These are phyloP conservation scores for Clavispora fructus DNA, from an alignment of 805 yeast species.

Conservation along the genomic window DNA sequence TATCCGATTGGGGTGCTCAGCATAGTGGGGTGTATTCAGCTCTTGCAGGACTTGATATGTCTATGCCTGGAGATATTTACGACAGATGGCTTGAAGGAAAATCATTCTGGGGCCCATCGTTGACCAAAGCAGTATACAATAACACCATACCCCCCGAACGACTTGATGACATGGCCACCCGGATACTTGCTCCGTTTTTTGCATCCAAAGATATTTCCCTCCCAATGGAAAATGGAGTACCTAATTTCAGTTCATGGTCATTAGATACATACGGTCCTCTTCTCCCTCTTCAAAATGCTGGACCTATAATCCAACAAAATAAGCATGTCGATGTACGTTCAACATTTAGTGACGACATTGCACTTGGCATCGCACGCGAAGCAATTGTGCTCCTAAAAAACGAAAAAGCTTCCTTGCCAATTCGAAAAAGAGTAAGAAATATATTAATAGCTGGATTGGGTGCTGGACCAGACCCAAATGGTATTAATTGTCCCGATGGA, in stretches of 20 bases:
- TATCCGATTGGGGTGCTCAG: conserved; percentile 65
- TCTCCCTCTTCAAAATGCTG: conserved; percentile 48
- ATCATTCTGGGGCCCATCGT: conserved; percentile 53
- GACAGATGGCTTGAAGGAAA: conserved; percentile 51
- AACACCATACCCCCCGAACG: conserved; percentile 49
- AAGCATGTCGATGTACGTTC: conserved; percentile 52
- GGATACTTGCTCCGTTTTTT: conserved; percentile 55
- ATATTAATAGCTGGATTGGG: conserved; percentile 48
- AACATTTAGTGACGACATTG: conserved; percentile 42
- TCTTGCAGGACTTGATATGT: conserved; percentile 58
- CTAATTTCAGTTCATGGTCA: conserved; percentile 59
- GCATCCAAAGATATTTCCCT: conserved; percentile 33
- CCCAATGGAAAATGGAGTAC: conserved; percentile 39
- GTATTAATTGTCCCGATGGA: conserved; percentile 51
- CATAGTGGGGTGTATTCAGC: conserved; percentile 54
- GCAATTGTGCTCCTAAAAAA: conserved; percentile 54
- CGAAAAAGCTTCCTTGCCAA: conserved; percentile 47
- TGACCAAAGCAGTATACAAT: conserved; percentile 52
- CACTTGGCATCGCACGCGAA: conserved; percentile 52
- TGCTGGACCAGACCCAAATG: conserved; percentile 47
- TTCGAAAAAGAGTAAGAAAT: conserved; percentile 32
- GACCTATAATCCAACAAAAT: conserved; percentile 50
- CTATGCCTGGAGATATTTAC: conserved; percentile 56
- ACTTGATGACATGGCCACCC: conserved; percentile 56
- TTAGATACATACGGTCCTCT: conserved; percentile 49